A percentile compares a stretch with the other conserved stretches of the same genome.
Evolutionary conservation across 139 green algal genomes (phyloP).

Genomic region (Trebouxia sp.): DNA sequence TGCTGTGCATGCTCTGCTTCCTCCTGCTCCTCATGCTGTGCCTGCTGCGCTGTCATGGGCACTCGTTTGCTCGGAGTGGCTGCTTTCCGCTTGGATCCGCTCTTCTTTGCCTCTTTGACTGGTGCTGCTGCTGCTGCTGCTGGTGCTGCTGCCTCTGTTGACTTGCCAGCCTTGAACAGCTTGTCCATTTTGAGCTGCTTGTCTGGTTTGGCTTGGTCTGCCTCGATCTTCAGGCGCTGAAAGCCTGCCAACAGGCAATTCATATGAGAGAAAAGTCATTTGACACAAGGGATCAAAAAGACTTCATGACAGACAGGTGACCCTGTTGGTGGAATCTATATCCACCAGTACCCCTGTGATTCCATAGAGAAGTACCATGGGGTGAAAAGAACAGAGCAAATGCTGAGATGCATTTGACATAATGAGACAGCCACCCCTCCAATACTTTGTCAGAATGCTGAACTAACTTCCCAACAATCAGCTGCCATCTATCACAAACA

Average conservation of each 20-base stretch:
- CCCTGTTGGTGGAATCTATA: too few relatives aligned
- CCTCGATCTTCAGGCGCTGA: background rate
- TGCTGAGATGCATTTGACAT: too few relatives aligned
- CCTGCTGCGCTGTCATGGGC: background rate
- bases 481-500: too few relatives aligned
- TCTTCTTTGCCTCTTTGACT: too few relatives aligned
- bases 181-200: background rate
- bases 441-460: too few relatives aligned
- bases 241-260: background rate
- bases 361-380: too few relatives aligned
- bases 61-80: background rate
- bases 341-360: too few relatives aligned
- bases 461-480: too few relatives aligned
- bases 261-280: too few relatives aligned
- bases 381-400: too few relatives aligned
- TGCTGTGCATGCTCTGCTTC: too few relatives aligned
- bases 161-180: background rate
- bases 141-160: background rate
- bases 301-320: background rate
- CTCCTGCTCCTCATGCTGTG: background rate
- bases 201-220: background rate
- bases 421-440: too few relatives aligned
- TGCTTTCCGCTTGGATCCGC: background rate
- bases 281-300: background rate
- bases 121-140: background rate